These are phyloP conservation scores for Dissophora globulifera DNA, from an alignment of 192 early-diverging fungal species.

Conservation along the genomic window DNA sequence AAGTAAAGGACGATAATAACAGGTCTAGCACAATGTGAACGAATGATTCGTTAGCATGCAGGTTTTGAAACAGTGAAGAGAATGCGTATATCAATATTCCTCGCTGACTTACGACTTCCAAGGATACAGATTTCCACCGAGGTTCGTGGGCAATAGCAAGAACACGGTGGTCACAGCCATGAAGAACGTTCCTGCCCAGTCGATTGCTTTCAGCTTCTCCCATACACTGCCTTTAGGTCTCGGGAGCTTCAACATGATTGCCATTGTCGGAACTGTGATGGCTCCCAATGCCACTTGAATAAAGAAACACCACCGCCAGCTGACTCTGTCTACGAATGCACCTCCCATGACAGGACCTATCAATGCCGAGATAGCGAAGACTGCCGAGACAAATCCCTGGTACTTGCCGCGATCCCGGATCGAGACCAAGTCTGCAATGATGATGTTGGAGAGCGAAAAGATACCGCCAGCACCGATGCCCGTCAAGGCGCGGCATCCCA, in stretches of 20 bases:
- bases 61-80: background rate
- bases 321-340: constrained; percentile 73
- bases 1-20: constrained; percentile 66
- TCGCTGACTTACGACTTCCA: constrained; percentile 74
- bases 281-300: constrained; percentile 78
- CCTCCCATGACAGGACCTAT: constrained; percentile 88
- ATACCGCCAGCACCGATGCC: constrained; percentile 71
- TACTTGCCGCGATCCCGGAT: constrained; percentile 84
- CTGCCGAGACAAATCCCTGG: constrained; percentile 78
- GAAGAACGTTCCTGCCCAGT: constrained; percentile 69
- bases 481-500: constrained; percentile 41
- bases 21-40: constrained; percentile 7
- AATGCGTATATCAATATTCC: no score
- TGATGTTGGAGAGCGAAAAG: constrained; percentile 77
- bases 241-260: constrained; percentile 70
- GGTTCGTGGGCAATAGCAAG: constrained; percentile 75
- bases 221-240: constrained; percentile 59
- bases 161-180: constrained; percentile 60
- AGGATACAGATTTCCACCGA: constrained; percentile 74
- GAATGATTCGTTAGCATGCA: background rate
- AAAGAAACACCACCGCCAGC: constrained; percentile 71
- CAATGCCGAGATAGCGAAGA: constrained; percentile 79
- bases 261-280: constrained; percentile 65
- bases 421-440: constrained; percentile 87
- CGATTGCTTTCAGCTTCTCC: constrained; percentile 75